phyloP scores from a whole-genome alignment of 306 rosid species.

The Prunus mume region DNA sequence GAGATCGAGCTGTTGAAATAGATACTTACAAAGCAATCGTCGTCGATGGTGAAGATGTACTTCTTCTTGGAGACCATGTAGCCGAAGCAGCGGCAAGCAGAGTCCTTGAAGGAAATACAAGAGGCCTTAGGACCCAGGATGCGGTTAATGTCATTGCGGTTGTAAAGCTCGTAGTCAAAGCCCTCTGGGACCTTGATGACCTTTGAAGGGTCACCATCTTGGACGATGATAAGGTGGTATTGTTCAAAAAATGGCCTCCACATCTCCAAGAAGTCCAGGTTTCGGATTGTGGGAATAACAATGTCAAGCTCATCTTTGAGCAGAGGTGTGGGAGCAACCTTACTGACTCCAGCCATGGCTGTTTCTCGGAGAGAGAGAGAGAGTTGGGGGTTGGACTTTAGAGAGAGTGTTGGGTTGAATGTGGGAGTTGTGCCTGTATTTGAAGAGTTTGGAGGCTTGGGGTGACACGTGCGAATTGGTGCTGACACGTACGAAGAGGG shows the following conservation, averaged over 20 bases:
- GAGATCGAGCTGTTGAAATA: not conserved
- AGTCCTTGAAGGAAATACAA: conserved; percentile 87
- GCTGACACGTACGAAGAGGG: conserved; percentile 19
- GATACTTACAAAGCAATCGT: conserved; percentile 76
- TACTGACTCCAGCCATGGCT: conserved; percentile 29
- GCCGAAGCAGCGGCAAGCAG: conserved; percentile 84
- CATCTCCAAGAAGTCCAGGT: conserved; percentile 68
- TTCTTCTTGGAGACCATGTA: conserved; percentile 70
- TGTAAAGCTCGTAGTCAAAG: conserved; percentile 67
- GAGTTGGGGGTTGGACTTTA: not conserved
- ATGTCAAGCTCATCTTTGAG: conserved; percentile 77
- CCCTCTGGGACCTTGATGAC: conserved; percentile 65
- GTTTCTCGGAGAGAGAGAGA: not conserved
- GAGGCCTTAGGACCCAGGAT: conserved; percentile 60
- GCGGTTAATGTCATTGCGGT: conserved; percentile 53
- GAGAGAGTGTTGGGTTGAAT: not conserved
- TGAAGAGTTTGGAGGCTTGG: not conserved
- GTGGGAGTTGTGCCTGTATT: conserved; percentile 8
- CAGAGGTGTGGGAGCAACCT: conserved; percentile 37
- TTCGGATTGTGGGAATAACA: conserved; percentile 80
- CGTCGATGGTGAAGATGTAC: conserved; percentile 85
- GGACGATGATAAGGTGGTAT: conserved; percentile 80
- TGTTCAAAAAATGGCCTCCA: conserved; percentile 74
- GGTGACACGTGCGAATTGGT: not conserved
- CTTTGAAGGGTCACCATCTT: conserved; percentile 77